phyloP scores from a whole-genome alignment of 2,329 filamentous ascomycete genomes.

The Diaporthe velutina region DNA sequence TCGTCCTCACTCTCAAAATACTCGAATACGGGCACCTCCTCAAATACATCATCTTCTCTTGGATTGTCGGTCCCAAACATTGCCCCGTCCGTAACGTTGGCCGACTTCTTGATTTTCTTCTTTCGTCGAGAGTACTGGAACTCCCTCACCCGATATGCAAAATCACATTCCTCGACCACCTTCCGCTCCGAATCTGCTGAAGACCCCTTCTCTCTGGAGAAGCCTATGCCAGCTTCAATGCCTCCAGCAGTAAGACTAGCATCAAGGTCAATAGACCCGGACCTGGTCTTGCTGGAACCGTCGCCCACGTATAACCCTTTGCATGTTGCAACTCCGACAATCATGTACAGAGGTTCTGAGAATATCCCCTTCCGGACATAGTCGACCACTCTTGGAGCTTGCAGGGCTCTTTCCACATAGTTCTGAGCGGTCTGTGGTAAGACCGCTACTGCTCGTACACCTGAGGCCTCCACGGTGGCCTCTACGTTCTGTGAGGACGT shows the following conservation, averaged over 20 bases:
- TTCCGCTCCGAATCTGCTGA: background rate
- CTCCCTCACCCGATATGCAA: slow-evolving; percentile 8
- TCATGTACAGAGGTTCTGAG: slow-evolving; percentile 6
- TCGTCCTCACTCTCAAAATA: slow-evolving; percentile 18
- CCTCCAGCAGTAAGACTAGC: background rate
- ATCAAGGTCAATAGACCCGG: background rate
- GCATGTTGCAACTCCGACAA: slow-evolving; percentile 3
- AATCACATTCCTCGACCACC: slow-evolving; percentile 7
- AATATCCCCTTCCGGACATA: background rate
- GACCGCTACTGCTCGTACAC: background rate
- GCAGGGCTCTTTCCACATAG: background rate
- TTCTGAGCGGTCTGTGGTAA: background rate
- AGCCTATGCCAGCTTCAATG: background rate
- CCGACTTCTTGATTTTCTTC: slow-evolving; percentile 1
- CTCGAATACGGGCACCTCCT: background rate
- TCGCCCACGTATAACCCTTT: background rate
- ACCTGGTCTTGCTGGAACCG: background rate
- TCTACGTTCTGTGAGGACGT: background rate
- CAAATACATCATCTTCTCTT: background rate
- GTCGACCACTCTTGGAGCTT: background rate
- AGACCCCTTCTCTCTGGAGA: background rate
- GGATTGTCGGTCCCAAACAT: background rate
- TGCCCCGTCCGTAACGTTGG: background rate
- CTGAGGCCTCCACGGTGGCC: background rate
- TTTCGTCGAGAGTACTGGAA: slow-evolving; percentile 15